These are phyloP conservation scores for Calcarisporium arbuscula DNA, from an alignment of 2,329 filamentous ascomycete genomes.

Conservation along the genomic window DNA sequence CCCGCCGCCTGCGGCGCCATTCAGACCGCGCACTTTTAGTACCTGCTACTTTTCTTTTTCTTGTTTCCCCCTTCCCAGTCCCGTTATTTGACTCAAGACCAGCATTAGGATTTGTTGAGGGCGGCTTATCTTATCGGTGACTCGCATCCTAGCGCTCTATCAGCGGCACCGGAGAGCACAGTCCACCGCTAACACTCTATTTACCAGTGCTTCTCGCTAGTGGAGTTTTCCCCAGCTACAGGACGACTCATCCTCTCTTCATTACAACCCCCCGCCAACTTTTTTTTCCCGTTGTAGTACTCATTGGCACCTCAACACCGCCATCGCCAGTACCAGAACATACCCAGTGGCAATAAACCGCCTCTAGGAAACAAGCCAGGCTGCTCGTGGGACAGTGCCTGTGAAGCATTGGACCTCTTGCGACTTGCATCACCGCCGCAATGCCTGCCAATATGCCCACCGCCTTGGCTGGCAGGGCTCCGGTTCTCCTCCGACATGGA, in stretches of 20 bases:
- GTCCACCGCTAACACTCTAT: neutral
- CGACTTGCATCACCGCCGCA: constrained; percentile 17
- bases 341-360: too few relatives aligned
- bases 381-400: constrained; percentile 29
- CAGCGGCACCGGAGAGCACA: too few relatives aligned
- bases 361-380: constrained; percentile 20
- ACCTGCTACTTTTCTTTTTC: too few relatives aligned
- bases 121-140: too few relatives aligned
- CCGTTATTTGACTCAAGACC: too few relatives aligned
- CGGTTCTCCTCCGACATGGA: constrained; percentile 50
- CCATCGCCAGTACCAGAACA: too few relatives aligned
- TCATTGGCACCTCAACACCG: constrained; percentile 14
- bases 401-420: constrained; percentile 27
- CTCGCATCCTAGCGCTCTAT: too few relatives aligned
- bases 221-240: neutral
- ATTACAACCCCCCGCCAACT: constrained; percentile 2
- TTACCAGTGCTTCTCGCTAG: neutral
- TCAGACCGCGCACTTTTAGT: too few relatives aligned
- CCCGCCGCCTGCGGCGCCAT: too few relatives aligned
- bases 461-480: constrained; percentile 49
- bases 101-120: too few relatives aligned
- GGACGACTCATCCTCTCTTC: constrained; percentile 9
- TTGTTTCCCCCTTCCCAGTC: too few relatives aligned
- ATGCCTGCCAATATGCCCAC: constrained; percentile 33
- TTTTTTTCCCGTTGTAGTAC: constrained; percentile 13